phyloP scores from a whole-genome alignment of 345 rosid genomes.

The Citrus glauca region DNA sequence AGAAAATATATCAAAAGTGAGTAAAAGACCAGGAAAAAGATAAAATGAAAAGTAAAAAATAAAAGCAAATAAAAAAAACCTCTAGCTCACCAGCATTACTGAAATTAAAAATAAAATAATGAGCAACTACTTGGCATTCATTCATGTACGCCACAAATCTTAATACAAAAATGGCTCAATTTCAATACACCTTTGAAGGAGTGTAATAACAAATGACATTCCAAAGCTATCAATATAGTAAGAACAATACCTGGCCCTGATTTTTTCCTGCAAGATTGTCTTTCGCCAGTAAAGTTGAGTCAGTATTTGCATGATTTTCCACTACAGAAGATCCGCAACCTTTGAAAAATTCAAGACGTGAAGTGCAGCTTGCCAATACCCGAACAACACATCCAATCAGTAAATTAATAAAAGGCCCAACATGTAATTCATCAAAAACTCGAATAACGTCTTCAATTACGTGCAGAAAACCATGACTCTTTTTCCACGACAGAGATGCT shows the following conservation, averaged over 20 bases:
- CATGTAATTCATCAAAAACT: conserved; percentile 69
- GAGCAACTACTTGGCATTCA: not conserved
- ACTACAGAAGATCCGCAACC: conserved; percentile 28
- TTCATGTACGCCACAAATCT: not conserved
- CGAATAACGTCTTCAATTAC: conserved; percentile 72
- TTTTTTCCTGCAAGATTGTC: conserved; percentile 23
- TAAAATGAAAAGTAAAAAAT: not conserved
- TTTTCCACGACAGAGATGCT: conserved; percentile 62
- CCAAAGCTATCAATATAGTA: not conserved
- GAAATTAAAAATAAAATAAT: not conserved
- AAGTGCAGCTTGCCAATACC: conserved; percentile 52
- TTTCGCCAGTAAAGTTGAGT: conserved; percentile 25
- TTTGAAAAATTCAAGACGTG: conserved; percentile 38
- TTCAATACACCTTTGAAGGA: not conserved
- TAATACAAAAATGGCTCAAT: not conserved
- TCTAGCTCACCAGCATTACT: not conserved
- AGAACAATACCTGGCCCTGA: conserved; percentile 44
- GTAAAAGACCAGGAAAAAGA: not conserved
- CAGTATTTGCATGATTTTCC: conserved; percentile 12
- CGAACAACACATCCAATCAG: conserved; percentile 86
- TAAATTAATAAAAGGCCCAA: conserved; percentile 70
- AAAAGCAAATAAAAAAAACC: not conserved
- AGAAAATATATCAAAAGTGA: not conserved
- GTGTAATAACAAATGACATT: not conserved
- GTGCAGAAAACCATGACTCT: conserved; percentile 73